Evolutionary conservation across 1,284 basidiomycete species (phyloP), one percentile per base, ranked within the genome.

Genomic region (Gymnopus androsaceus): DNA sequence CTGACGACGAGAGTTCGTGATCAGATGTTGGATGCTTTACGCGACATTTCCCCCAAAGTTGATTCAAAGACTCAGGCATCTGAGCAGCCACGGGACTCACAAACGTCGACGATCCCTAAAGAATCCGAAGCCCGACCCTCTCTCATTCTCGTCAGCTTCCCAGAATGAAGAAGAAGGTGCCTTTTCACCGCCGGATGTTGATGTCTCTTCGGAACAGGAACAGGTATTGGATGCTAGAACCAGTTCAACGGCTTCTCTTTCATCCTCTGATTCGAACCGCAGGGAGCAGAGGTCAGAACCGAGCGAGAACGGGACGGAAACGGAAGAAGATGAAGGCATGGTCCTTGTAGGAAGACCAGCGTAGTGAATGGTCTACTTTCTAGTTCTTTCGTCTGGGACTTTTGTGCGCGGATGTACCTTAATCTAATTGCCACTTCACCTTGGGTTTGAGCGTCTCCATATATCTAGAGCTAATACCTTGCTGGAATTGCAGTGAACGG

Each of bases 251-350:
- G 28, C 36, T 12, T 58, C 57, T 11, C 25, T 61, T 17, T 27
- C 76, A 9, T 75, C 76, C 0, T 69, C 72, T 14, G 42, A 51
- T 28, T 62, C 63, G 25, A 64, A 61, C n/a, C 41, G 46, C 25
- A 37, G 21, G 19, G 48, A 50, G 9, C 33, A 37, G 15, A 25
- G 51, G 25, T 52, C 51, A 23, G 61, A 60, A 62, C 68, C 46
- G 59, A 85, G 83, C 61, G 85, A 86, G 61, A 80, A 79, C 58
- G 85, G 84, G 12, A 76, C 75, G 38, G 87, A 88, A 64, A 89
- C 87, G 34, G 88, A 90, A 64, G 85, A 87, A 65, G 89, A 91
- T 57, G 89, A 91, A 64, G 88, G 87, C 2, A 86, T 90, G 84
- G 81, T 91, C 59, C 68, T 90, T 37, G 83, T 91, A 54, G 87